phyloP scores from a whole-genome alignment of 257 asterid species.

The Ballota nigra region DNA sequence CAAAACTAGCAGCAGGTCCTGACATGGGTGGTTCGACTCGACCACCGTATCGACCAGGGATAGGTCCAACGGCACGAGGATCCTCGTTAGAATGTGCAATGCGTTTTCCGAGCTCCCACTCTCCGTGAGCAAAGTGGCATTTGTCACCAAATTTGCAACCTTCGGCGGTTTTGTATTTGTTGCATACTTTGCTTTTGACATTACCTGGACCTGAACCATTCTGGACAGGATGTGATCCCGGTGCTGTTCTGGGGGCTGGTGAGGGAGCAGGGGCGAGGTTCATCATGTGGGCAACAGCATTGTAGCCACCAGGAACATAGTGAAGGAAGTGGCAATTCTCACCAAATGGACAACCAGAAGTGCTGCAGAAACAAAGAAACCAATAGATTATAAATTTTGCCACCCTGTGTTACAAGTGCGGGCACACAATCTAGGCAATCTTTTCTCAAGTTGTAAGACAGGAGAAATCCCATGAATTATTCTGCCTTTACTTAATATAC shows the following conservation, averaged over 20 bases:
- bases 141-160: conserved; percentile 92
- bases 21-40: conserved; percentile 48
- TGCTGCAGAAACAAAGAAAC: conserved; percentile 42
- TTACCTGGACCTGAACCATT: conserved; percentile 53
- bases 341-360: conserved; percentile 61
- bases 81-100: conserved; percentile 50
- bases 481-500: not conserved
- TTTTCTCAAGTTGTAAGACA: not conserved
- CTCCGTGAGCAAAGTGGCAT: conserved; percentile 94
- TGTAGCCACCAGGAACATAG: conserved; percentile 82
- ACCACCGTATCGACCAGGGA: conserved; percentile 44
- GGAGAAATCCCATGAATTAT: not conserved
- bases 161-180: conserved; percentile 67
- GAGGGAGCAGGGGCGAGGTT: conserved; percentile 69
- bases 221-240: conserved; percentile 37
- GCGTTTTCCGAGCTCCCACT: conserved; percentile 81
- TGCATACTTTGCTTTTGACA: conserved; percentile 74
- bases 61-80: conserved; percentile 43
- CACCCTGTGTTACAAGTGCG: not conserved
- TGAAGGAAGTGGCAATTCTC: conserved; percentile 95
- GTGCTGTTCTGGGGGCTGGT: conserved; percentile 40
- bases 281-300: conserved; percentile 83
- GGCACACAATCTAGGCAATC: not conserved
- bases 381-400: not conserved
- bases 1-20: conserved; percentile 64